phyloP scores from a whole-genome alignment of 1,284 basidiomycete species.

The Pascua sp. region DNA sequence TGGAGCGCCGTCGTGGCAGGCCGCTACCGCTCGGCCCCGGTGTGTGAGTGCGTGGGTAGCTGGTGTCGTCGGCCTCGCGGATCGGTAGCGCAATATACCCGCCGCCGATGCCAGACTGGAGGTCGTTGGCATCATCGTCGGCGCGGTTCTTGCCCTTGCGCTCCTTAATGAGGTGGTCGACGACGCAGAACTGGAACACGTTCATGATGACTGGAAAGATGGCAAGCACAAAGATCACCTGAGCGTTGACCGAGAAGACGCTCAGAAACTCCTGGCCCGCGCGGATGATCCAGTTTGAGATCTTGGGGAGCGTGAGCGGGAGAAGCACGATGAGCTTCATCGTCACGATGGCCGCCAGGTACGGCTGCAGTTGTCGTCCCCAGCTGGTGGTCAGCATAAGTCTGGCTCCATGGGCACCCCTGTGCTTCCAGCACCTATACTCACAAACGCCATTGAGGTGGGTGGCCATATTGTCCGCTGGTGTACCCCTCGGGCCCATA shows the following conservation, averaged over 20 bases:
- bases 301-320: conserved; percentile 57
- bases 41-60: no score
- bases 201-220: conserved; percentile 93
- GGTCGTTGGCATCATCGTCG: conserved; percentile 4
- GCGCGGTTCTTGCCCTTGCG: conserved; percentile 15
- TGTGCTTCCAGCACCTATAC: conserved; percentile 5
- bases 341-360: conserved; percentile 73
- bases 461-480: conserved; percentile 81
- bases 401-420: no score
- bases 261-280: conserved; percentile 77
- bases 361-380: conserved; percentile 78
- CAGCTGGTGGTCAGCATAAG: conserved; percentile 53
- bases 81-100: conserved; percentile 14
- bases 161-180: conserved; percentile 50
- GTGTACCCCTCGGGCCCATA: conserved; percentile 71
- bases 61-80: not conserved
- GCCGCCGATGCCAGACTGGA: conserved; percentile 15
- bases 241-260: conserved; percentile 69
- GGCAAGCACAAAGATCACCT: conserved; percentile 87
- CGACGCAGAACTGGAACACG: conserved; percentile 61
- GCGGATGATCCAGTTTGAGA: conserved; percentile 67
- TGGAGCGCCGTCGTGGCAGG: no score
- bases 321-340: conserved; percentile 86
- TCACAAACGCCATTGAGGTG: conserved; percentile 54
- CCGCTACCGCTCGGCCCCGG: no score